Conservation (phyloP, 306 rosid genomes). For the Vicia sativa region DNA sequence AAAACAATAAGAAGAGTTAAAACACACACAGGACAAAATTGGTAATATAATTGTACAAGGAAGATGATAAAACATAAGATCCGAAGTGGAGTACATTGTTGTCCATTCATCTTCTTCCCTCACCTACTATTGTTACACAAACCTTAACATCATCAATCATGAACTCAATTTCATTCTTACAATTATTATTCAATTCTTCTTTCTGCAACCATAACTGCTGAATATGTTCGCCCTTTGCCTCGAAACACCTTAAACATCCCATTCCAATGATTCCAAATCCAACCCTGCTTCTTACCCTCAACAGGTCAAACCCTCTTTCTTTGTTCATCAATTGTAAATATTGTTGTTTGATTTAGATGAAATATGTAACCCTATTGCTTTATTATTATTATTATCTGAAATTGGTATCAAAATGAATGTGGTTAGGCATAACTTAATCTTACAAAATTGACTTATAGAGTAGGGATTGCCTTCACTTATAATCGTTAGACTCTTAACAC, state of each 20-base stretch:
- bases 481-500: too few species aligned
- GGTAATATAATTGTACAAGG: neutral
- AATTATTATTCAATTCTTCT: conserved; percentile 11
- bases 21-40: neutral
- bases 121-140: conserved; percentile 12
- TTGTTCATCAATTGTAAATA: neutral
- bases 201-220: conserved; percentile 42
- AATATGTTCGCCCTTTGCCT: conserved; percentile 78
- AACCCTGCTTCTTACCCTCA: conserved; percentile 64
- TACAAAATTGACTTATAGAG: too few species aligned
- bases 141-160: conserved; percentile 31
- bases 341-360: neutral
- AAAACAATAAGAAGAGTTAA: too few species aligned
- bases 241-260: conserved; percentile 59
- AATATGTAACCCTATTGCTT: too few species aligned
- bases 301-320: conserved; percentile 53
- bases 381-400: too few species aligned
- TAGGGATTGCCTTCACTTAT: too few species aligned
- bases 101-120: conserved; percentile 29
- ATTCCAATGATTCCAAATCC: conserved; percentile 43
- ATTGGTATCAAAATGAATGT: too few species aligned
- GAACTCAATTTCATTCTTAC: conserved; percentile 38
- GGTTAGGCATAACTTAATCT: too few species aligned
- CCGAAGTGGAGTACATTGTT: conserved; percentile 14
- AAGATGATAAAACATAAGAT: conserved; percentile 9